Conservation (phyloP, 345 rosid species). For the Arabidopsis suecica region DNA sequence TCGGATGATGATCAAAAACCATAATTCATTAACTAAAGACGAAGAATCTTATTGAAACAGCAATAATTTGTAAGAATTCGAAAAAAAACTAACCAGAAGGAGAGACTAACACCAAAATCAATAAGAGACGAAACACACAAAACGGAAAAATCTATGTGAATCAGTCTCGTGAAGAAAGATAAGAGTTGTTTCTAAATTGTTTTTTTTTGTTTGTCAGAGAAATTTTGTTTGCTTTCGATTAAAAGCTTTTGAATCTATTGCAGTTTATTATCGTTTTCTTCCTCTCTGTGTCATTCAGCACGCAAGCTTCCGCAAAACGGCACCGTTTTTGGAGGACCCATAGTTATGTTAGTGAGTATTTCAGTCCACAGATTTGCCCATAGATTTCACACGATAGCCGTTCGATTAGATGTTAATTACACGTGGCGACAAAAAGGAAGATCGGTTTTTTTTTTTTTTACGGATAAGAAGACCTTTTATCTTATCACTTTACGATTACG, state of each 20-base stretch:
- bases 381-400: conserved; percentile 14
- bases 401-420: conserved; percentile 40
- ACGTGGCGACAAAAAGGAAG: conserved; percentile 30
- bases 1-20: neutral
- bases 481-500: conserved; percentile 14
- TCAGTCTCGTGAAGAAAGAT: conserved; percentile 37
- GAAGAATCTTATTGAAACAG: conserved; percentile 3
- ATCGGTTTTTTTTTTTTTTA: conserved; percentile 4
- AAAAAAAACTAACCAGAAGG: conserved; percentile 47
- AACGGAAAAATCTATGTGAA: neutral
- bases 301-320: conserved; percentile 36
- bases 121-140: neutral
- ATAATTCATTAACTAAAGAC: neutral
- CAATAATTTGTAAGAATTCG: neutral
- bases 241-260: conserved; percentile 21
- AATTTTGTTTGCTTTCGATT: conserved; percentile 34
- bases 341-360: conserved; percentile 27
- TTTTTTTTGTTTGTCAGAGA: neutral
- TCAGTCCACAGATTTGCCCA: conserved; percentile 36
- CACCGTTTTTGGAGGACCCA: neutral
- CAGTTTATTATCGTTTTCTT: conserved; percentile 31
- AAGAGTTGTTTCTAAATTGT: neutral
- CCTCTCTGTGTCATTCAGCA: conserved; percentile 32
- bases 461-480: conserved; percentile 46
- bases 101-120: conserved; percentile 22